Evolutionary conservation across 148 eudicot species (phyloP), one percentile per base, ranked within the genome.

Genomic region (Spergularia marina): DNA sequence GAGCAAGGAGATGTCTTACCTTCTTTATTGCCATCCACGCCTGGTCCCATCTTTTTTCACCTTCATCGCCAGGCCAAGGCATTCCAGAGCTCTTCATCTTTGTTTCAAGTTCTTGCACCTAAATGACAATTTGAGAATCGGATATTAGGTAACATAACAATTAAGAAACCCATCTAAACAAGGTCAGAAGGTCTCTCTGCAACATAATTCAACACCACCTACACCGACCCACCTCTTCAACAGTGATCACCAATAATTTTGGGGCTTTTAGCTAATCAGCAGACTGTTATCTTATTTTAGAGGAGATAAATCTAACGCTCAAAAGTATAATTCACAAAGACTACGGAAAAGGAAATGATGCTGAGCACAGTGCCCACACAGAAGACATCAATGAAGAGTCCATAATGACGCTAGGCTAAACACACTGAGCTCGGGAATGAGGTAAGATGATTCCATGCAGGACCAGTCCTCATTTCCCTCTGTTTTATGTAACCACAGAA

Each of bases 11-110:
- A 53, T 34, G 34, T 18, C 75, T 78, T 70, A 94, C 98, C 92
- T 87, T 94, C 83, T 92, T 94, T 70, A 94, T 94, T 57, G 98
- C 90, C 79, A 63, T 83, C 98, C 98, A 94, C 75, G 98, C 98
- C 82, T 92, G 96, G 74, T 86, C 92, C 98, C 98, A 94, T 81
- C 97, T 78, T 74, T 85, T 80, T 66, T 80, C 86, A 82, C 97
- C 96, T 85, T 90, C 97, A 82, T 94, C 97, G 55, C 98, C 98
- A 70, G 98, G 97, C 98, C 98, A 94, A 67, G 98, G 96, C 97
- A 94, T 91, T 77, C 90, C 97, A 71, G 97, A 91, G 78, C 86
- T 79, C 80, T 85, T 82, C 98, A 94, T 92, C 79, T 74, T 89
- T 57, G 69, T 78, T 87, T 87, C 87, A 63, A 94, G 91, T 82